These are phyloP conservation scores for Rhizopus delemar DNA, from an alignment of 371 early-diverging fungal species.

Conservation along the genomic window DNA sequence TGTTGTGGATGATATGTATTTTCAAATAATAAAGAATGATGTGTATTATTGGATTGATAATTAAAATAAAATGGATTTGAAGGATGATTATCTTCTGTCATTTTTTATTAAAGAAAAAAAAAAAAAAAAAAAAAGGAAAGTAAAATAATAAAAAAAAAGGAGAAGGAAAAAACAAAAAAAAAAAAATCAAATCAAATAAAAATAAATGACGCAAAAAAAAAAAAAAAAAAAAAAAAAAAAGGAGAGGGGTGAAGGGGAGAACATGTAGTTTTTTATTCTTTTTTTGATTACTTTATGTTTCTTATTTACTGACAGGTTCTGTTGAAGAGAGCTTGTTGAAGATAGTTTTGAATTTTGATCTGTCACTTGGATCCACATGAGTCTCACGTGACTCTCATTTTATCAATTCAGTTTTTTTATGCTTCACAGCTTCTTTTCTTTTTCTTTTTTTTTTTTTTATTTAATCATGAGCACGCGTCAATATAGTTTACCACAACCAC, in stretches of 20 bases:
- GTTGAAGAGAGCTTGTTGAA: too few relatives aligned
- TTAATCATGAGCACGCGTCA: slow-evolving; percentile 24
- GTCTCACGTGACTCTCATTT: too few relatives aligned
- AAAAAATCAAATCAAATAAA: not conserved
- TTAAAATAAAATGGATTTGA: slow-evolving; percentile 9
- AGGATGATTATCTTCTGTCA: slow-evolving; percentile 20
- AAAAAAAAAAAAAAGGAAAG: slow-evolving; percentile 1
- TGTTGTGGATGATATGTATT: too few relatives aligned
- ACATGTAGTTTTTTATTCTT: not conserved
- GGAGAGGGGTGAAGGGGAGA: not conserved
- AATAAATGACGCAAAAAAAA: not conserved
- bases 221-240: not conserved
- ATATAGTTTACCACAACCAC: slow-evolving; percentile 21
- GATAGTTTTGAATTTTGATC: too few relatives aligned
- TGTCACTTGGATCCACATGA: too few relatives aligned
- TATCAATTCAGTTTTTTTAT: not conserved
- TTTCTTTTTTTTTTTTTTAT: not conserved
- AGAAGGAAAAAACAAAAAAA: not conserved
- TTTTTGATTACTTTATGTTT: not conserved
- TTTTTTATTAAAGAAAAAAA: slow-evolving; percentile 6
- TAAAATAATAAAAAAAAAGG: not conserved
- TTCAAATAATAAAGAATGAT: not conserved
- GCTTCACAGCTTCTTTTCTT: not conserved
- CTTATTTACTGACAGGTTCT: too few relatives aligned
- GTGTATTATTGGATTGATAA: not conserved